A percentile compares a stretch with the other conserved stretches of the same genome.
Conservation (phyloP, 2,329 filamentous ascomycete species). For the Didymellaceae sp. region DNA sequence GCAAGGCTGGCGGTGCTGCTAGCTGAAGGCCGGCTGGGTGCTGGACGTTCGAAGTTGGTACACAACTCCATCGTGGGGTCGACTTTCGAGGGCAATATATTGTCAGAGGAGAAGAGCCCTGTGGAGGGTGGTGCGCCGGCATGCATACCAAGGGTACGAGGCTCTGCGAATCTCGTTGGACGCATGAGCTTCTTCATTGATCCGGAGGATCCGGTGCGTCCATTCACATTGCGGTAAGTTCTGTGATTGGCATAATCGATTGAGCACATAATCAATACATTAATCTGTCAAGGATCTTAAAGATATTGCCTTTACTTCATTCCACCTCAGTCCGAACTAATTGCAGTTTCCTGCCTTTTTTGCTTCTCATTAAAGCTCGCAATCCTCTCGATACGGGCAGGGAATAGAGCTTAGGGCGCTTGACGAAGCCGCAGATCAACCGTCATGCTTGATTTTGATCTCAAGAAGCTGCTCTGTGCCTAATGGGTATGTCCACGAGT, state of each 20-base stretch:
- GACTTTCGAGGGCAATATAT: constrained; percentile 13
- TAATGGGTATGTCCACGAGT: too few relatives aligned
- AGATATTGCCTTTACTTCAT: background rate
- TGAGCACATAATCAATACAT: background rate
- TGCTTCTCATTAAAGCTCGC: too few relatives aligned
- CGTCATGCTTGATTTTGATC: too few relatives aligned
- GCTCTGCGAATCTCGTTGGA: constrained; percentile 16
- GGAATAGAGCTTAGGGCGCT: too few relatives aligned
- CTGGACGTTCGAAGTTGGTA: constrained; percentile 11
- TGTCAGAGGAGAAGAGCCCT: constrained; percentile 7
- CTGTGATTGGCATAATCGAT: background rate
- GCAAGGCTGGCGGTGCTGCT: constrained; percentile 16
- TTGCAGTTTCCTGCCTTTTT: too few relatives aligned
- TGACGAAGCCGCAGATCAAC: too few relatives aligned
- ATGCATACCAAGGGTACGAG: constrained; percentile 17
- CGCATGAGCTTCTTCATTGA: constrained; percentile 19
- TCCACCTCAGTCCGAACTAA: too few relatives aligned
- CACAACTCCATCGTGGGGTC: constrained; percentile 26
- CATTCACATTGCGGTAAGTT: constrained; percentile 8
- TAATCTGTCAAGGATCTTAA: background rate
- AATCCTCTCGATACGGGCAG: too few relatives aligned
- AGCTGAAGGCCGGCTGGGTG: constrained; percentile 9
- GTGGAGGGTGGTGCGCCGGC: constrained; percentile 11
- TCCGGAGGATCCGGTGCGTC: constrained; percentile 8
- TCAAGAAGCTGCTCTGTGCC: too few relatives aligned